Percentiles rank a stretch among this genome's conserved stretches.
Conservation (phyloP, 2,329 filamentous ascomycete genomes). For the Botrytis hyacinthi region DNA sequence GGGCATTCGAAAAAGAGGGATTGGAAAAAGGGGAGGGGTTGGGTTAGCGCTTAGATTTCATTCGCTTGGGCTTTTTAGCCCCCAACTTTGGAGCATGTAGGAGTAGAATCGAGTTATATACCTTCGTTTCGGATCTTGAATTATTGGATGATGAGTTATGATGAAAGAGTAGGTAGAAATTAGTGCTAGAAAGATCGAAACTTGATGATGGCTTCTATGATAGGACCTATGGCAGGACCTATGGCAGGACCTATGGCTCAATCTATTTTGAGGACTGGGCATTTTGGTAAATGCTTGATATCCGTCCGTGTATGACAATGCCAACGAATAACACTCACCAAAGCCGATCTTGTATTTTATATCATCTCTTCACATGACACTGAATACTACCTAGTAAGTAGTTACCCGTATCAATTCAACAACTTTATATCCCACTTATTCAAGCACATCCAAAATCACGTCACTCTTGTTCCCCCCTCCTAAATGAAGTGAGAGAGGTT, state of each 20-base stretch:
- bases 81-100: not conserved
- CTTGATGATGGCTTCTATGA: not conserved
- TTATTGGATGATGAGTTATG: not conserved
- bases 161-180: not conserved
- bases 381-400: not conserved
- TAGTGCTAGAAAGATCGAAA: not conserved
- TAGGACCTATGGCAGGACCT: not conserved
- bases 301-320: not conserved
- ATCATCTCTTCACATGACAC: conserved; percentile 9
- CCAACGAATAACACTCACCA: conserved; percentile 2
- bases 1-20: not conserved
- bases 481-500: not conserved
- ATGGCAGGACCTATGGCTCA: not conserved
- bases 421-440: not conserved
- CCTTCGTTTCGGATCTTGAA: not conserved
- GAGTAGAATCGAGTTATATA: not conserved
- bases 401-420: not conserved
- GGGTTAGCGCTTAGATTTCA: not conserved
- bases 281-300: not conserved
- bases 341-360: not conserved
- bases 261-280: not conserved
- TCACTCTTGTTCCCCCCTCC: not conserved
- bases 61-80: not conserved
- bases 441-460: not conserved
- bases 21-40: not conserved